Conservation (phyloP, 139 green algal genomes). For the Trebouxia sp. region DNA sequence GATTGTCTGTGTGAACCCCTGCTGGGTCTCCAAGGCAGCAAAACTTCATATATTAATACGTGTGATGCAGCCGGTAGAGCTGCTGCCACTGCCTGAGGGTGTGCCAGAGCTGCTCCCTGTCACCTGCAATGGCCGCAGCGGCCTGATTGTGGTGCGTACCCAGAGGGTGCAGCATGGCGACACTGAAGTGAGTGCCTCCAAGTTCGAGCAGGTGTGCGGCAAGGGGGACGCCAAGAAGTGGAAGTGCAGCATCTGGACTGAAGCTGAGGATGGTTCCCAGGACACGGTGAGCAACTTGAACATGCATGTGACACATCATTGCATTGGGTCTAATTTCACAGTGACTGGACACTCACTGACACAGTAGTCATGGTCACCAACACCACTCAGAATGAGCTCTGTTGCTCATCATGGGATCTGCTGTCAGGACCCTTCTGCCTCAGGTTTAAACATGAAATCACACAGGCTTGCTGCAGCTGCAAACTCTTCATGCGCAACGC, state of each 20-base stretch:
- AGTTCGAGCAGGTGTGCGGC: conserved; percentile 79
- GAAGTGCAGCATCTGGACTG: conserved; percentile 72
- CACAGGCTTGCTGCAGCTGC: too few relatives aligned
- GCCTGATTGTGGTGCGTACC: conserved; percentile 54
- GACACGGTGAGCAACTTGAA: neutral
- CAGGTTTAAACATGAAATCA: too few relatives aligned
- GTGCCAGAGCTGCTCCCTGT: conserved; percentile 63
- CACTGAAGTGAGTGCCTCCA: conserved; percentile 57
- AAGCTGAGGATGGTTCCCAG: conserved; percentile 29
- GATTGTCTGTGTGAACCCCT: too few relatives aligned
- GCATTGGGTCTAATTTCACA: neutral
- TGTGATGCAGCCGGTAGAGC: conserved; percentile 46
- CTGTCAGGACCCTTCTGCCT: too few relatives aligned
- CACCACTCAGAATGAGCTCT: too few relatives aligned
- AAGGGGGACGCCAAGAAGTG: conserved; percentile 88
- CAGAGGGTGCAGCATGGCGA: conserved; percentile 66
- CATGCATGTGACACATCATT: neutral
- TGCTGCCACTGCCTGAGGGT: conserved; percentile 66
- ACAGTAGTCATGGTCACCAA: too few relatives aligned
- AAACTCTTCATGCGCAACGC: too few relatives aligned
- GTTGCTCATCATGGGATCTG: too few relatives aligned
- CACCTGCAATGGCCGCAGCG: conserved; percentile 61
- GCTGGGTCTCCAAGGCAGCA: too few relatives aligned
- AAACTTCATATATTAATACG: neutral
- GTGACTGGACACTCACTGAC: too few relatives aligned